phyloP scores from a whole-genome alignment of 2,329 filamentous ascomycete species.

The Neonectria sp. region DNA sequence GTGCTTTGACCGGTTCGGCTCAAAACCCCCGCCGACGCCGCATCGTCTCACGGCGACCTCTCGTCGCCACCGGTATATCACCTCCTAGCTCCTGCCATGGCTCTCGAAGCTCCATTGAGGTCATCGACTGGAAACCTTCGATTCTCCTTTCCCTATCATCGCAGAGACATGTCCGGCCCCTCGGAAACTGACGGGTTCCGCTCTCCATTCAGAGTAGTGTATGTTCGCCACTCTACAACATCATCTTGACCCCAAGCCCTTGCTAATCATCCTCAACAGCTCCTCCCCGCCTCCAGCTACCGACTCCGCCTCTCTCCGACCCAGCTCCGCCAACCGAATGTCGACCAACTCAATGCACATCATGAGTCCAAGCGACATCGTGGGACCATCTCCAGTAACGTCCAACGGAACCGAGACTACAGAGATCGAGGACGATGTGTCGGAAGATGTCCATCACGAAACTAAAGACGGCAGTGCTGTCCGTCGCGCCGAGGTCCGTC shows the following conservation, averaged over 20 bases:
- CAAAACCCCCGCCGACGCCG: constrained; percentile 26
- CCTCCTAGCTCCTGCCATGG: constrained; percentile 48
- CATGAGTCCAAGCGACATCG: constrained; percentile 76
- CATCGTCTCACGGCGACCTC: constrained; percentile 32
- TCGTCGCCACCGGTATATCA: constrained; percentile 31
- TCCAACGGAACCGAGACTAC: constrained; percentile 88
- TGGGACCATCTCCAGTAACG: constrained; percentile 87
- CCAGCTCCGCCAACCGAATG: constrained; percentile 64
- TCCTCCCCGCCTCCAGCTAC: constrained; percentile 55
- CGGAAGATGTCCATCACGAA: constrained; percentile 69
- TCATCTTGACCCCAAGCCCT: background rate
- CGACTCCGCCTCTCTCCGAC: constrained; percentile 67
- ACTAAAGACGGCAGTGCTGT: constrained; percentile 26
- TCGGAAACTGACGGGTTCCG: constrained; percentile 66
- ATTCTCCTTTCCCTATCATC: constrained; percentile 60
- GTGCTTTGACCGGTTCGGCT: constrained; percentile 34
- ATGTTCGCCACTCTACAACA: constrained; percentile 47
- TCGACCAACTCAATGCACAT: constrained; percentile 67
- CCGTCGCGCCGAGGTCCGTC: constrained; percentile 52
- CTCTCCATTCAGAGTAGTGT: constrained; percentile 68
- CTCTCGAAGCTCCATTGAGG: constrained; percentile 69
- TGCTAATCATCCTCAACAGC: constrained; percentile 42
- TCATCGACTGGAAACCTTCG: constrained; percentile 70
- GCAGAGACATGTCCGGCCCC: constrained; percentile 68
- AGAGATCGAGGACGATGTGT: constrained; percentile 85